A percentile compares a stretch with the other conserved stretches of the same genome.
These are phyloP conservation scores for Myriosclerotinia duriaeana DNA, from an alignment of 2,329 filamentous ascomycete species.

Conservation along the genomic window DNA sequence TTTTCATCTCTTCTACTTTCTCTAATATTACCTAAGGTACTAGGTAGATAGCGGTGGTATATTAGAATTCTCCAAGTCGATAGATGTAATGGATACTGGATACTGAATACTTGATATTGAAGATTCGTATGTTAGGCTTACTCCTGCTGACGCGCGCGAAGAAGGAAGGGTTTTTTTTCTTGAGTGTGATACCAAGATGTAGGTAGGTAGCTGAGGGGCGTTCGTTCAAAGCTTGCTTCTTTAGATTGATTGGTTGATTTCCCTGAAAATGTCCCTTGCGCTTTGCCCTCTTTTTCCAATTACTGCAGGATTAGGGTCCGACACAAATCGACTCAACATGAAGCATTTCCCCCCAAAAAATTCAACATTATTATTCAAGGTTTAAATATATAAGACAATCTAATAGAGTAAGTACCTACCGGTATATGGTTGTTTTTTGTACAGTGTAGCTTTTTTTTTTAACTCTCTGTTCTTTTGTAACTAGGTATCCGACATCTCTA, in stretches of 20 bases:
- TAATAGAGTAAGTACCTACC: too few relatives aligned
- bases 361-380: too few relatives aligned
- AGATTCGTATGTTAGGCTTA: conserved; percentile 10
- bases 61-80: too few relatives aligned
- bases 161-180: conserved; percentile 17
- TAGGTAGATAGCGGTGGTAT: not conserved
- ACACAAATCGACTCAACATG: too few relatives aligned
- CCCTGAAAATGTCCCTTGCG: not conserved
- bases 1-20: not conserved
- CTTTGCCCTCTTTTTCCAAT: conserved; percentile 15
- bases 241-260: not conserved
- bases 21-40: too few relatives aligned
- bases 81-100: too few relatives aligned
- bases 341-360: too few relatives aligned
- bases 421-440: too few relatives aligned
- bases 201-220: conserved; percentile 7
- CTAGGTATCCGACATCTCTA: too few relatives aligned
- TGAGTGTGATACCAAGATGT: not conserved
- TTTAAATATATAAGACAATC: too few relatives aligned
- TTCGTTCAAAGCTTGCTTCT: not conserved
- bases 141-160: conserved; percentile 6
- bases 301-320: not conserved
- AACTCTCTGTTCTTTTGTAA: too few relatives aligned
- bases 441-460: too few relatives aligned
- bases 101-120: not conserved